Evolutionary conservation across 2,329 filamentous ascomycete species (phyloP).

Genomic region (Exophiala dermatitidis): DNA sequence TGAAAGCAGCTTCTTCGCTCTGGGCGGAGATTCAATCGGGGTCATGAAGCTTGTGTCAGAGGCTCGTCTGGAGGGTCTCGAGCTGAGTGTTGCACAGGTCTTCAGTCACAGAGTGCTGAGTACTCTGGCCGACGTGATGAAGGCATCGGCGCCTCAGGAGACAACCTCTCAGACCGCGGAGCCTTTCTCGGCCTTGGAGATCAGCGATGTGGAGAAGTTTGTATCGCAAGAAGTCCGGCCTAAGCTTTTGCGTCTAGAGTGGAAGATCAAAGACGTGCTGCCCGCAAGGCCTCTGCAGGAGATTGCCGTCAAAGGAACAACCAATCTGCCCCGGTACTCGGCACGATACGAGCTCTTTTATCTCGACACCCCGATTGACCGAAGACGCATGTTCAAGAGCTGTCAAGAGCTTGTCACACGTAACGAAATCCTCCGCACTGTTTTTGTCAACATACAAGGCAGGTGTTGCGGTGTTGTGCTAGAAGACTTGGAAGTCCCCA

Average conservation of each 20-base stretch:
- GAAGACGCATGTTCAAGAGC: constrained; percentile 40
- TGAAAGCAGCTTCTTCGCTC: constrained; percentile 29
- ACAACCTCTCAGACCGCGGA: constrained; percentile 30
- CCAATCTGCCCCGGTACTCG: constrained; percentile 53
- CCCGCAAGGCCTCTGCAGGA: constrained; percentile 54
- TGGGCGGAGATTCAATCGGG: constrained; percentile 30
- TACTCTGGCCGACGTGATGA: constrained; percentile 48
- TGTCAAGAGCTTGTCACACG: constrained; percentile 48
- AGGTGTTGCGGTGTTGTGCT: constrained; percentile 54
- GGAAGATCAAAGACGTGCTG: constrained; percentile 50
- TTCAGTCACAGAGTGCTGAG: constrained; percentile 12
- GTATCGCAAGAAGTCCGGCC: constrained; percentile 33
- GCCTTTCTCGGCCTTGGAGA: constrained; percentile 44
- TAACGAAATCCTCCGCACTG: constrained; percentile 60
- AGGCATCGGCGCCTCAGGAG: constrained; percentile 30
- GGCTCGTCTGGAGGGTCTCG: constrained; percentile 18
- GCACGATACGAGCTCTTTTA: constrained; percentile 59
- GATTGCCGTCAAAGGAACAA: constrained; percentile 53
- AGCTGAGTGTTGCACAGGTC: constrained; percentile 26
- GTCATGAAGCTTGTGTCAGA: constrained; percentile 29
- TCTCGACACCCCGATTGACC: constrained; percentile 48
- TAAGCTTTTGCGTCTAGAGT: constrained; percentile 41
- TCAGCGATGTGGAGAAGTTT: constrained; percentile 38
- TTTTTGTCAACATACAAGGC: constrained; percentile 51
- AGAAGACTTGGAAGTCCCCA: constrained; percentile 45